Percentiles rank a stretch among this genome's conserved stretches.
Evolutionary conservation across 139 green algal genomes (phyloP).

Genomic region (Picocystis salinarum): DNA sequence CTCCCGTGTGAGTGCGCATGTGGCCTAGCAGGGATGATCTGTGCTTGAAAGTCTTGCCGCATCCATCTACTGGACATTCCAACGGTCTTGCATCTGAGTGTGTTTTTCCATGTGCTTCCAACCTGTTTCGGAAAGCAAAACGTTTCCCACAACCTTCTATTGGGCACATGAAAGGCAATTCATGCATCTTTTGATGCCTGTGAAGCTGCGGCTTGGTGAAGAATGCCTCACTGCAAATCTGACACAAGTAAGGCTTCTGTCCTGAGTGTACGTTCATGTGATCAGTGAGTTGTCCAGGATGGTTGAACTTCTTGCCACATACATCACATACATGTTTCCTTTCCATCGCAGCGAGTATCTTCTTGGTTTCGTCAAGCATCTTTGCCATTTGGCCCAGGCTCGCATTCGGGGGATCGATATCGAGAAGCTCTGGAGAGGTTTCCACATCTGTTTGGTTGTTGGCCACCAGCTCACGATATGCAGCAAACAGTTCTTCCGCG

Average conservation of each 20-base stretch:
- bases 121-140: constrained; percentile 10
- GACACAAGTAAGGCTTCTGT: constrained; percentile 14
- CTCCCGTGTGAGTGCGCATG: constrained; percentile 22
- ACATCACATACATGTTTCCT: background rate
- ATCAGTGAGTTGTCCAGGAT: constrained; percentile 3
- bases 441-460: too few species aligned
- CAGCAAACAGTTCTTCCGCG: too few species aligned
- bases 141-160: constrained; percentile 12
- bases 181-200: constrained; percentile 15
- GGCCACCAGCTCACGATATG: too few species aligned
- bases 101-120: constrained; percentile 9
- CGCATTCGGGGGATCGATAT: too few species aligned
- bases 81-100: constrained; percentile 16
- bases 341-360: too few species aligned
- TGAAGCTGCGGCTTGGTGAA: constrained; percentile 10
- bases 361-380: too few species aligned
- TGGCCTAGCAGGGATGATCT: constrained; percentile 16
- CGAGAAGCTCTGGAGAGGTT: too few species aligned
- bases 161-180: too few species aligned
- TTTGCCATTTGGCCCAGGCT: too few species aligned
- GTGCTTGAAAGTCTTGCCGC: constrained; percentile 22
- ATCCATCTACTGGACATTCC: constrained; percentile 15
- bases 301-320: background rate
- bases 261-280: constrained; percentile 18
- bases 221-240: constrained; percentile 11